Percentiles rank a stretch among this genome's conserved stretches.
Evolutionary conservation across 345 rosid genomes (phyloP).

Genomic region (Eucalyptus cloeziana): DNA sequence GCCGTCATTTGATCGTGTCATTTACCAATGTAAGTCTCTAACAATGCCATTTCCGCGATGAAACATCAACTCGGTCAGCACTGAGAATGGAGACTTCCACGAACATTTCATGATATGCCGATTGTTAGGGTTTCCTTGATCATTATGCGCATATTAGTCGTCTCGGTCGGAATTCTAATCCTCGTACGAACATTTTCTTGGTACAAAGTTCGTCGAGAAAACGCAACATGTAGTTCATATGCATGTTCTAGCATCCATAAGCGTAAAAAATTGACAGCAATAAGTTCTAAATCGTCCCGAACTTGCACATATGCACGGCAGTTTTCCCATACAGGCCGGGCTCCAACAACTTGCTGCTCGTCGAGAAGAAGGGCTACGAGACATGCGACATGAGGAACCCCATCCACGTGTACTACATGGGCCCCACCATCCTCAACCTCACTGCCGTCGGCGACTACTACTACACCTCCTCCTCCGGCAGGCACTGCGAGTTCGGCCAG

Average conservation of each 20-base stretch:
- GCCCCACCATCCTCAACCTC: background rate
- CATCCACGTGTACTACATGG: background rate
- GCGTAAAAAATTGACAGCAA: background rate
- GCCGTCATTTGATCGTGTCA: background rate
- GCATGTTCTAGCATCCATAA: background rate
- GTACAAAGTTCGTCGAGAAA: background rate
- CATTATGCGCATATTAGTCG: background rate
- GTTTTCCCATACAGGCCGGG: slow-evolving; percentile 4
- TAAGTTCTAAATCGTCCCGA: background rate
- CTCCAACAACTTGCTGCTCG: background rate
- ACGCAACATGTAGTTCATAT: background rate
- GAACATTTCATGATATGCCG: background rate
- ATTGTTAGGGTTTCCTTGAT: background rate
- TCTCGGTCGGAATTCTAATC: background rate
- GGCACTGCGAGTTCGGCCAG: slow-evolving; percentile 8
- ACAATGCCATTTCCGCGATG: background rate
- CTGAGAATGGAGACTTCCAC: background rate
- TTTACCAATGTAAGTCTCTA: background rate
- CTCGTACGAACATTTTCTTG: background rate
- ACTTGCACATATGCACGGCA: background rate
- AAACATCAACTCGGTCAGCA: background rate
- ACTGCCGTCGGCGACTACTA: background rate
- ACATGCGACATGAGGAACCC: background rate
- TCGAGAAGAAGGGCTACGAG: background rate
- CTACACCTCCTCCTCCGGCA: background rate